phyloP scores from a whole-genome alignment of 2,329 filamentous ascomycete genomes.

The Venturia nashicola region DNA sequence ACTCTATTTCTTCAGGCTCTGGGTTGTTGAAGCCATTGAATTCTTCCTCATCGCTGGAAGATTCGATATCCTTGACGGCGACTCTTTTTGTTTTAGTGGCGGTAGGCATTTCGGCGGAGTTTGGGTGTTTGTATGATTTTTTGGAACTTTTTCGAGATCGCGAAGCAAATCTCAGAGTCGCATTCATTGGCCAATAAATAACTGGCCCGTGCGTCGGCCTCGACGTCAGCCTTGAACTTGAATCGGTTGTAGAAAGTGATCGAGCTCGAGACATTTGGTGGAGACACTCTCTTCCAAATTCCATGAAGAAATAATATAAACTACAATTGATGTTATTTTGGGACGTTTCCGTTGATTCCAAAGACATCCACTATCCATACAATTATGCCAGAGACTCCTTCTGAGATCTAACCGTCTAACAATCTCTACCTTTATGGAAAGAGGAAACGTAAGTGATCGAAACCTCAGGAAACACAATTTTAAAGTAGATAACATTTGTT shows the following conservation, averaged over 20 bases:
- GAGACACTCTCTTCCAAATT: background rate
- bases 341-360: too few relatives aligned
- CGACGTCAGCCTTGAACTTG: background rate
- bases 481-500: too few relatives aligned
- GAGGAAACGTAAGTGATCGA: too few relatives aligned
- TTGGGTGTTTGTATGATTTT: background rate
- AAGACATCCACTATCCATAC: too few relatives aligned
- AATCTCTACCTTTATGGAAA: too few relatives aligned
- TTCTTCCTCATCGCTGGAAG: background rate
- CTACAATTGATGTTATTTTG: too few relatives aligned
- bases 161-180: background rate
- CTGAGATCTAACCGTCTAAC: too few relatives aligned
- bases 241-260: too few relatives aligned
- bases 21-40: conserved; percentile 2
- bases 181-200: background rate
- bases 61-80: background rate
- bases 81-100: background rate
- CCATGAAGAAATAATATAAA: too few relatives aligned
- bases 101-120: background rate
- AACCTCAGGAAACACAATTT: too few relatives aligned
- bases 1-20: conserved; percentile 5
- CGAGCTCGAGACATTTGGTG: background rate
- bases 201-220: background rate
- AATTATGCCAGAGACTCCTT: too few relatives aligned
- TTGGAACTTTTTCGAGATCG: background rate